Percentiles rank a stretch among this genome's conserved stretches.
phyloP scores from a whole-genome alignment of 2,329 filamentous ascomycete genomes.

The Cordyceps pruinosa region DNA sequence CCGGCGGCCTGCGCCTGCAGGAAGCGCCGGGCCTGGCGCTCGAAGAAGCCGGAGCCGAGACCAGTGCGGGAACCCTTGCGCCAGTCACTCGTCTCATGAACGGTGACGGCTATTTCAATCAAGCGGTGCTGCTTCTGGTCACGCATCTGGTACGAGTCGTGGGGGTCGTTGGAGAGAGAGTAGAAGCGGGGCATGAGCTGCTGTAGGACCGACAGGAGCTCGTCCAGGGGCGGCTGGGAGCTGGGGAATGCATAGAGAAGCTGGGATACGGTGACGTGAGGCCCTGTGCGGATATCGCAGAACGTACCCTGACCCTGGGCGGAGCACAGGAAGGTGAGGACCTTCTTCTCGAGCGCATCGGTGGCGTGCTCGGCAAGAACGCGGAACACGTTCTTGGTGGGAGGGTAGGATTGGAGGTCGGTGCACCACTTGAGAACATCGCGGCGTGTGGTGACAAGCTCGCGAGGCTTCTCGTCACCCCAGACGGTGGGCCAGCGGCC shows the following conservation, averaged over 20 bases:
- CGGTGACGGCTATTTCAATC: constrained; percentile 92
- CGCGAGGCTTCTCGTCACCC: constrained; percentile 80
- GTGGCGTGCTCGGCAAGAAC: constrained; percentile 78
- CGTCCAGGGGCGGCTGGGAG: constrained; percentile 76
- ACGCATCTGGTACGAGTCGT: constrained; percentile 62
- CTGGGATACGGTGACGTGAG: constrained; percentile 78
- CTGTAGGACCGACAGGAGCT: constrained; percentile 71
- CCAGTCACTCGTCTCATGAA: constrained; percentile 84
- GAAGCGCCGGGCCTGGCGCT: constrained; percentile 70
- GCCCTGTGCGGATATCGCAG: constrained; percentile 87
- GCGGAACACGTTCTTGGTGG: constrained; percentile 80
- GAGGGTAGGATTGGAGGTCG: constrained; percentile 87
- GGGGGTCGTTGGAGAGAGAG: constrained; percentile 92
- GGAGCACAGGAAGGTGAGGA: constrained; percentile 77
- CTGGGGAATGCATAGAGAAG: constrained; percentile 89
- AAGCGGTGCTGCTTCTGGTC: constrained; percentile 68
- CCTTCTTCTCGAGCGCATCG: constrained; percentile 77
- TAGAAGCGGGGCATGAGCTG: constrained; percentile 98
- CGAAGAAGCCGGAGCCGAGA: constrained; percentile 88
- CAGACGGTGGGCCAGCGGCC: constrained; percentile 97
- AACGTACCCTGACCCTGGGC: constrained; percentile 88
- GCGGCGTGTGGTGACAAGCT: constrained; percentile 81
- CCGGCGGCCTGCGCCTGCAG: constrained; percentile 60
- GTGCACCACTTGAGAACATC: constrained; percentile 95
- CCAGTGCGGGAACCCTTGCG: constrained; percentile 65